Base-by-base conservation (phyloP, 108 stramenopile genomes). In the Pelagomonas calceolata region DNA sequence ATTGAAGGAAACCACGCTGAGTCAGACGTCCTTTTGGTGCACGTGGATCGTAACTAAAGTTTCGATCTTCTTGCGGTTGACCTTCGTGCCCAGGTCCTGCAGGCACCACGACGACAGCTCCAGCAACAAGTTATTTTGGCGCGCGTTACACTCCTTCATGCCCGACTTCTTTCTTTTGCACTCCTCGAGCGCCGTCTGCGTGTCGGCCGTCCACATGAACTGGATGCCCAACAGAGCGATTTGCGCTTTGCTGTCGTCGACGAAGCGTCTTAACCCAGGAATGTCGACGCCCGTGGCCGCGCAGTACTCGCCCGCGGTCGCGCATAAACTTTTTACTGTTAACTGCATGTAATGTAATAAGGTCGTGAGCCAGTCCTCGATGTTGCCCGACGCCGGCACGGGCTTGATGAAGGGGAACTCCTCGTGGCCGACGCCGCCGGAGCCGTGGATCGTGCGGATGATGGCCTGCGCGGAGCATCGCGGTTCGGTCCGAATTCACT, bases 31-130 rank as follows among this genome's bases (percentile, higher is more conserved):
- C 29, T 86, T 73, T 77, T 94, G 91, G 68, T 94, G 93, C 37
- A 94, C 93, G 72, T 94, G 91, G 46, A 94, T 90, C 46, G 93
- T 94, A 30, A 94, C 93, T 65, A 94, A 74, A 15, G 91, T 92
- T 70, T 94, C 93, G 60, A 94, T 90, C 74, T 94, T 94, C 75
- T 78, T 88, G 34, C 93, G 87, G 73, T 91, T 92, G 16, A 90
- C 85, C 70, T 85, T 89, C 32, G 90, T 81, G 18, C 87, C 88
- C 37, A 94, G 84, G 66, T 91, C 90, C 73, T 90, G 88, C 37
- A 91, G 79, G 69, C 93, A 94, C 93, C 93, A 94, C n/a, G 74
- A 81, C 4, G 87, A 85, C 88, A 94, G 81, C 66, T 89, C 89
- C 0, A 68, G 43, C 30, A 91, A 79, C 32, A 94, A 81, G 65